Evolutionary conservation across 1,284 basidiomycete genomes (phyloP), one percentile per base, ranked within the genome.

Genomic region (Rhodotorula sp.): DNA sequence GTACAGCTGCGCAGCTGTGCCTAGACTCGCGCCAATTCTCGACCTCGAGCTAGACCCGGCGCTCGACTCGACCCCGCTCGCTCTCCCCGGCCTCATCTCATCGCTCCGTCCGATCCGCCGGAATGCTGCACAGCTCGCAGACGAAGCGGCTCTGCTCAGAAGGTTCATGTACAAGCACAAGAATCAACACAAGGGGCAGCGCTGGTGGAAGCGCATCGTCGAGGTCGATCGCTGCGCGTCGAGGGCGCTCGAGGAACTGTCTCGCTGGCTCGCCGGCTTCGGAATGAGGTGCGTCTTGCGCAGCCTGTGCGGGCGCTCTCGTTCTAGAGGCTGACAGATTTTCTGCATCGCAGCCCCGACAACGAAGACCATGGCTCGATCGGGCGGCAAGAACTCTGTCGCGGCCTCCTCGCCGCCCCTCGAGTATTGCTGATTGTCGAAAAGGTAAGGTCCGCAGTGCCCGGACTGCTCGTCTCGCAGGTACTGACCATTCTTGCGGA

Each of bases 151-250:
- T 6, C 55, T 75, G 46, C 58, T 75, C 1, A 63, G 70, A 30
- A 65, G 74, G 45, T 70, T 75, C 68, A 66, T 68, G 14, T 74
- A 75, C 74, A 75, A 74, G 69, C 73, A 74, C 70, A 73, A 71
- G 68, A 75, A 75, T 29, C 74, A 75, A 62, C 68, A 70, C 68
- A 75, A 73, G 62, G 67, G 68, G 4, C 56, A 45, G 7, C 45
- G 44, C 7, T 74, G 71, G 74, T 74, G 74, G 74, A 66, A 54
- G 30, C 69, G 60, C 49, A 33, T 75, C 42, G 56, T 70, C 49
- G 45, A 73, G 2, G 69, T 68, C 42, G 74, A 75, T 29, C 56
- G 74, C 1, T 30, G 49, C 5, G 42, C 64, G 1, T 22, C 51
- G 1, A 46, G 68, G 20, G 62, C 70, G 2, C 30, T 44, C 29